These are phyloP conservation scores for Carex littledalei DNA, from an alignment of 176 grass and related monocot species.

Conservation along the genomic window DNA sequence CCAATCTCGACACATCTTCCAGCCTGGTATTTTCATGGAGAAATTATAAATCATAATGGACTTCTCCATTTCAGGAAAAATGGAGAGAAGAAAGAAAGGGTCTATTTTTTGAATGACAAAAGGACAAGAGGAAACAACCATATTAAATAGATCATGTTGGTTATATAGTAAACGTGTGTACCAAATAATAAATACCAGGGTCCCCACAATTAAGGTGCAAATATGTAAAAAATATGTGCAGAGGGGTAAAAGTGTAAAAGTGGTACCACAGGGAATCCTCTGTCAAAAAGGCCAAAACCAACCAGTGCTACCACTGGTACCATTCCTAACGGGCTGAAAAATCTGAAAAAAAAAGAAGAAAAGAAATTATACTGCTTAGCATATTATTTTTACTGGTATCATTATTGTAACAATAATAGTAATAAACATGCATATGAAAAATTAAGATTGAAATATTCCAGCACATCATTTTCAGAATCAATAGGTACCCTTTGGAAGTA, in stretches of 20 bases:
- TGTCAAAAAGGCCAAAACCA: slow-evolving; percentile 93
- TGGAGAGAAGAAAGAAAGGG: neutral
- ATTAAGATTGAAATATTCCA: slow-evolving; percentile 2
- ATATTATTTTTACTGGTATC: slow-evolving; percentile 28
- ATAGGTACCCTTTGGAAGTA: slow-evolving; percentile 18
- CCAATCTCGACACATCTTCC: slow-evolving; percentile 94
- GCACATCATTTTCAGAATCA: slow-evolving; percentile 11
- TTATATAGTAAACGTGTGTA: neutral
- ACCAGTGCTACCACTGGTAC: slow-evolving; percentile 84
- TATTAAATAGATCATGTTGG: slow-evolving; percentile 11
- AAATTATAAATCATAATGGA: neutral
- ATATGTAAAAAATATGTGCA: neutral
- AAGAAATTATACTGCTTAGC: slow-evolving; percentile 5
- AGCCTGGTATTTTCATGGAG: slow-evolving; percentile 33
- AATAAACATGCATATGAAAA: neutral
- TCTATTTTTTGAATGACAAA: neutral
- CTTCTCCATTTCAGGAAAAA: slow-evolving; percentile 9
- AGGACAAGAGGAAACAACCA: neutral
- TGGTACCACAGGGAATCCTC: slow-evolving; percentile 96
- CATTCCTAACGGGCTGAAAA: slow-evolving; percentile 97
- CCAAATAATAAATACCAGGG: slow-evolving; percentile 1
- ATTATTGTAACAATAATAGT: neutral
- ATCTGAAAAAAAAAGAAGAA: slow-evolving; percentile 52
- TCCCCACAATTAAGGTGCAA: slow-evolving; percentile 6
- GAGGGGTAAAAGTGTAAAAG: slow-evolving; percentile 32